These are phyloP conservation scores for Pontederia crassipes DNA, from an alignment of 176 grass and related monocot species.

Conservation along the genomic window DNA sequence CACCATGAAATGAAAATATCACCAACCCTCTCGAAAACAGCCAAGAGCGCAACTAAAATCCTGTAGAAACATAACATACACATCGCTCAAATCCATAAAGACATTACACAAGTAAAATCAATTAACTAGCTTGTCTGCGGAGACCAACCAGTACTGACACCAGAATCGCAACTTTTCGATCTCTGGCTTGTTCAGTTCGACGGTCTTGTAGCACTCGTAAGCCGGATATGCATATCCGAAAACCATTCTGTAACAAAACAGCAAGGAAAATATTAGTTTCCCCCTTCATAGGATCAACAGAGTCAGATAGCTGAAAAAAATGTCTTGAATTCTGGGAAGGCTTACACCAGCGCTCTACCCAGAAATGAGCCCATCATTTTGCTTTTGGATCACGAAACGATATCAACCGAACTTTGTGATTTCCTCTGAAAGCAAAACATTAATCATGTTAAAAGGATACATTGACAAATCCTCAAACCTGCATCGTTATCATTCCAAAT, in stretches of 20 bases:
- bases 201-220: slow-evolving; percentile 83
- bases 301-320: slow-evolving; percentile 9
- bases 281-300: not conserved
- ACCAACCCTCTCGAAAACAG: slow-evolving; percentile 60
- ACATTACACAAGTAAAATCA: no score
- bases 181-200: slow-evolving; percentile 73
- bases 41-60: slow-evolving; percentile 75
- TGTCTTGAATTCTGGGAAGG: not conserved
- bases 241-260: slow-evolving; percentile 42
- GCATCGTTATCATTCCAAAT: no score
- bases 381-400: not conserved
- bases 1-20: slow-evolving; percentile 92
- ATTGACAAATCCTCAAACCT: no score
- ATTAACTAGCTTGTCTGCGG: not conserved
- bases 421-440: no score
- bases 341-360: slow-evolving; percentile 59
- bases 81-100: not conserved
- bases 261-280: not conserved
- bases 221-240: slow-evolving; percentile 82
- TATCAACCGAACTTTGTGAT: not conserved
- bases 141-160: slow-evolving; percentile 85
- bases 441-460: no score
- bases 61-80: slow-evolving; percentile 21
- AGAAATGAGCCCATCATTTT: slow-evolving; percentile 59
- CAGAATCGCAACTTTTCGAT: slow-evolving; percentile 84